phyloP scores from a whole-genome alignment of 257 asterid species.

The Voacanga thouarsii region DNA sequence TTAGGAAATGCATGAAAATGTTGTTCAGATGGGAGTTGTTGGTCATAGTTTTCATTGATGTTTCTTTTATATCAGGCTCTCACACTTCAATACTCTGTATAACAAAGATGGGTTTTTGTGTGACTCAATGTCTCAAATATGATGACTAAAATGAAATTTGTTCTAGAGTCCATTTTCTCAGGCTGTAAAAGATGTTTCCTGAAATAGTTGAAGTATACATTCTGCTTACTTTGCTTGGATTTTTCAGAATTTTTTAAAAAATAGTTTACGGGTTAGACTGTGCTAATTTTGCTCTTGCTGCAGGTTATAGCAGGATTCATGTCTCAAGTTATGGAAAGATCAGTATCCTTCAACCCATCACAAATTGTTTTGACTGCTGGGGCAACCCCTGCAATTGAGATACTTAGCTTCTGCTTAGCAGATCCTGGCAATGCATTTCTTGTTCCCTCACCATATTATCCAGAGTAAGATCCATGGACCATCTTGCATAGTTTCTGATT shows the following conservation, averaged over 20 bases:
- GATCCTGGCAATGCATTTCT: conserved; percentile 75
- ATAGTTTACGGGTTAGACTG: neutral
- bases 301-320: conserved; percentile 63
- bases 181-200: neutral
- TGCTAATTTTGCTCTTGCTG: conserved; percentile 17
- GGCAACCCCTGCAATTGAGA: conserved; percentile 59
- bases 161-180: neutral
- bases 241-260: neutral
- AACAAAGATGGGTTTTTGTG: neutral
- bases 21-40: neutral
- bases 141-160: neutral
- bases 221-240: neutral
- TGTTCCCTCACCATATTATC: conserved; percentile 63
- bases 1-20: neutral
- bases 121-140: neutral
- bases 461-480: conserved; percentile 45
- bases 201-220: neutral
- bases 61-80: neutral
- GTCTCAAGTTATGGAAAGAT: conserved; percentile 46
- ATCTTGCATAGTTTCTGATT: neutral
- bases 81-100: neutral
- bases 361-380: conserved; percentile 55
- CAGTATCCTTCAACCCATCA: conserved; percentile 44
- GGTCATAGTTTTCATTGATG: neutral
- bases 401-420: conserved; percentile 59